Base-by-base conservation (phyloP, 306 rosid species). In the Bauhinia variegata region DNA sequence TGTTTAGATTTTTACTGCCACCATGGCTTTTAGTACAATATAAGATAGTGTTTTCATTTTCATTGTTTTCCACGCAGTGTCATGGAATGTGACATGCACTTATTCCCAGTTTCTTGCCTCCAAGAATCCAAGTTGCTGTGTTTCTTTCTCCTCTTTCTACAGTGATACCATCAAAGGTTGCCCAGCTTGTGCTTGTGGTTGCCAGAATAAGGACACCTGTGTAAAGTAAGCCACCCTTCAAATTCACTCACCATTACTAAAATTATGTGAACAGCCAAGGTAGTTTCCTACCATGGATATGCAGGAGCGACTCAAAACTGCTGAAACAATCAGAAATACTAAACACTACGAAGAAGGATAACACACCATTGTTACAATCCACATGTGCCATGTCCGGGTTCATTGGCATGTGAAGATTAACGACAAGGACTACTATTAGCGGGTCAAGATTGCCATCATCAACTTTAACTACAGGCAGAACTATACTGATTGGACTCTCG, bases 11-110 rank as follows among this genome's bases (percentile, higher is more conserved):
- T n/a, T n/a, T n/a, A n/a, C n/a, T n/a, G n/a, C n/a, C n/a, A n/a
- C n/a, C n/a, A n/a, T n/a, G n/a, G n/a, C n/a, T n/a, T 18, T 2
- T 10, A 15, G 28, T 42, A 12, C 2, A 23, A 23, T 23, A 70
- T 11, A 33, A 54, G 51, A 30, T 31, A 56, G 43, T 18, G 65
- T 23, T 63, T 11, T 39, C 11, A 39, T 15, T 18, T 52, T 61
- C 18, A 30, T 33, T 71, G 74, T 65, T 70, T 63, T 71, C 14
- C 47, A 18, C 87, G 81, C 85, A 92, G 98, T 89, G 92, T 89
- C 98, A 31, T 92, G 98, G 98, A 92, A 92, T 48, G 98, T 84
- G 58, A 92, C 96, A 39, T 92, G 98, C 43, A 92, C 98, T 46
- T 92, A 92, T 49, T 92, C 98, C 8, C 96, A 92, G 52, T 87